Percentiles rank a stretch among this genome's conserved stretches.
phyloP scores from a whole-genome alignment of 495 filamentous ascomycete genomes.

The Daldinia grandis region DNA sequence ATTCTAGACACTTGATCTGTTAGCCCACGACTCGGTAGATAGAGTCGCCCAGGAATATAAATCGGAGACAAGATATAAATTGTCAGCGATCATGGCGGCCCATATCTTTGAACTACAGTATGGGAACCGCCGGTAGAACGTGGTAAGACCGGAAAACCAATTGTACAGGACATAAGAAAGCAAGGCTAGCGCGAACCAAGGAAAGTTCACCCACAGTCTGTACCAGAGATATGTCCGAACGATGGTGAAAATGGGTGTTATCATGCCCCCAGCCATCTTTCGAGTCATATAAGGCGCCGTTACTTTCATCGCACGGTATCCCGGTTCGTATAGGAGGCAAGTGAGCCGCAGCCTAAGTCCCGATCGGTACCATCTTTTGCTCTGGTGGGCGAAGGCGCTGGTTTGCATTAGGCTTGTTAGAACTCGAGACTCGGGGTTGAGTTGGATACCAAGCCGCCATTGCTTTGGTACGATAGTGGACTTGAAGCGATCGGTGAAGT shows the following conservation, averaged over 20 bases:
- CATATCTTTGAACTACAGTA: constrained; percentile 27
- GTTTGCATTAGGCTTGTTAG: constrained; percentile 23
- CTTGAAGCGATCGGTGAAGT: background rate
- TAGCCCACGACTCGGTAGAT: constrained; percentile 14
- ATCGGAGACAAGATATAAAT: constrained; percentile 28
- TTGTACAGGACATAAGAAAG: constrained; percentile 24
- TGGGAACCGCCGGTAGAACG: constrained; percentile 16
- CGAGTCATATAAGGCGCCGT: constrained; percentile 30
- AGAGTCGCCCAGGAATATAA: constrained; percentile 24
- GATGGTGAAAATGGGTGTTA: constrained; percentile 8
- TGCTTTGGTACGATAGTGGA: background rate
- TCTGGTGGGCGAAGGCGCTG: constrained; percentile 16
- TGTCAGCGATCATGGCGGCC: constrained; percentile 31
- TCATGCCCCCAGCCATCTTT: constrained; percentile 37
- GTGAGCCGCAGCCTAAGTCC: constrained; percentile 32
- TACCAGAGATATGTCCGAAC: constrained; percentile 23
- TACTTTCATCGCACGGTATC: background rate
- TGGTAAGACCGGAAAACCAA: constrained; percentile 12
- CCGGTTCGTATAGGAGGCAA: constrained; percentile 36
- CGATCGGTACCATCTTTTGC: constrained; percentile 34
- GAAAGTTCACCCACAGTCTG: constrained; percentile 24
- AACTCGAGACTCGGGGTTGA: constrained; percentile 27
- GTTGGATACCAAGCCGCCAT: constrained; percentile 41
- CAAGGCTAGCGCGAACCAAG: constrained; percentile 27
- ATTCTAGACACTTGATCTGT: constrained; percentile 18